Conservation (phyloP, 2,329 filamentous ascomycete species). For the Phyllosticta citribraziliensis region DNA sequence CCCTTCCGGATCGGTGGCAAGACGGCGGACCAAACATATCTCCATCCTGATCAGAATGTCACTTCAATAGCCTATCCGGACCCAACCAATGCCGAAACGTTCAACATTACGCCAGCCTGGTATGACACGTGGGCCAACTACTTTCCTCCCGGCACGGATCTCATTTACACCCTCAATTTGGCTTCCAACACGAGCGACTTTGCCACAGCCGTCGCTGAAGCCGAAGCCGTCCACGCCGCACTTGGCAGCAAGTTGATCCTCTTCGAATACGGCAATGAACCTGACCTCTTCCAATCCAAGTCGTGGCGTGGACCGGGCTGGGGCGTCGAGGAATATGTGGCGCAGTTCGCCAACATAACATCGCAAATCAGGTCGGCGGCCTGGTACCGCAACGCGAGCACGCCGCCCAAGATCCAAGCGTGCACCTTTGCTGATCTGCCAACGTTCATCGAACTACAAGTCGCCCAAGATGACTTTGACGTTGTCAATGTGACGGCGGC, state of each 20-base stretch:
- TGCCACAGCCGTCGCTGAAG: slow-evolving; percentile 6
- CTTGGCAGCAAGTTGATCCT: slow-evolving; percentile 7
- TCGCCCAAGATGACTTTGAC: slow-evolving; percentile 11
- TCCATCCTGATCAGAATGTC: slow-evolving; percentile 6
- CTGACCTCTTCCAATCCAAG: slow-evolving; percentile 8
- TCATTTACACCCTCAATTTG: slow-evolving; percentile 7
- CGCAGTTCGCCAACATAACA: slow-evolving; percentile 9
- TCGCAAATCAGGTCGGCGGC: slow-evolving; percentile 8
- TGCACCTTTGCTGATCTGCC: slow-evolving; percentile 11
- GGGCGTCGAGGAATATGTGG: slow-evolving; percentile 5
- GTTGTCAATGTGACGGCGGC: slow-evolving; percentile 11
- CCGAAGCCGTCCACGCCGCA: slow-evolving; percentile 3
- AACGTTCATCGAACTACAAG: slow-evolving; percentile 5
- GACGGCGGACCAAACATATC: slow-evolving; percentile 9
- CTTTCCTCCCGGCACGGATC: slow-evolving; percentile 7
- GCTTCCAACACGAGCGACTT: slow-evolving; percentile 1
- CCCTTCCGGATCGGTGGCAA: slow-evolving; percentile 7
- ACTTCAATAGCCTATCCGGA: slow-evolving; percentile 5
- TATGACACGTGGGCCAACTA: slow-evolving; percentile 8
- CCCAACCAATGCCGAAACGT: slow-evolving; percentile 1
- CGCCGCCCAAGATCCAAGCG: slow-evolving; percentile 12
- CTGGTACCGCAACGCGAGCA: slow-evolving; percentile 10
- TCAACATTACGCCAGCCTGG: slow-evolving; percentile 9
- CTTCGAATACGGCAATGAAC: slow-evolving; percentile 7
- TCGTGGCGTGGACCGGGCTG: slow-evolving; percentile 5